Conservation (phyloP, 1,284 basidiomycete genomes). For the Cryptococcus sp. region DNA sequence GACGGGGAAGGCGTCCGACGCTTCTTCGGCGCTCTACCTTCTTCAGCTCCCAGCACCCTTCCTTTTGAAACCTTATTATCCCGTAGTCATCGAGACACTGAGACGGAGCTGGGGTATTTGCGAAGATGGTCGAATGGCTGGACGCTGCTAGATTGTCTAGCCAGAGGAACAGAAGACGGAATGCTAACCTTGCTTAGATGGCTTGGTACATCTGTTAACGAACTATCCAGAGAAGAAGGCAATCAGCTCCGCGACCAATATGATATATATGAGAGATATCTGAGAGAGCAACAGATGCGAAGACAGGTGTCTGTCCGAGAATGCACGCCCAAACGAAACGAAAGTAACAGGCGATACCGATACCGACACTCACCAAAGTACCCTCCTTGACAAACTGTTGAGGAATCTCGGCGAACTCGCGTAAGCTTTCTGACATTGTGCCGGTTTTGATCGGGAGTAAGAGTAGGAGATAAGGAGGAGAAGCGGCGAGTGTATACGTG, state of each 20-base stretch:
- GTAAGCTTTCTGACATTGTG: slow-evolving; percentile 68
- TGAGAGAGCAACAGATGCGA: background rate
- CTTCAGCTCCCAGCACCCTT: too few species aligned
- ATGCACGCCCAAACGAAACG: slow-evolving; percentile 1
- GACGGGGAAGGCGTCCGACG: too few species aligned
- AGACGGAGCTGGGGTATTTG: background rate
- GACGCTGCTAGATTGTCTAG: background rate
- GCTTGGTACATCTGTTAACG: slow-evolving; percentile 95
- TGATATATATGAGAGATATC: too few species aligned
- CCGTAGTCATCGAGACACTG: background rate
- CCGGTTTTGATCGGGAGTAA: background rate
- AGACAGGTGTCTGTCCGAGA: background rate
- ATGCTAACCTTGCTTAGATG: slow-evolving; percentile 81
- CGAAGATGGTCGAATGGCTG: too few species aligned
- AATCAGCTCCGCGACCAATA: slow-evolving; percentile 1
- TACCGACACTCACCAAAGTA: slow-evolving; percentile 67
- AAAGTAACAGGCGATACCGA: background rate
- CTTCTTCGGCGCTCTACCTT: too few species aligned
- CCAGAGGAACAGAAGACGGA: background rate
- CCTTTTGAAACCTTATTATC: too few species aligned
- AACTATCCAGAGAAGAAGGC: slow-evolving; percentile 62
- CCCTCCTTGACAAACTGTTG: slow-evolving; percentile 92
- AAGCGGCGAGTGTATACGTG: too few species aligned
- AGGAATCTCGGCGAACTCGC: slow-evolving; percentile 87
- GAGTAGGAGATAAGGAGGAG: background rate